phyloP scores from a whole-genome alignment of 2,329 filamentous ascomycete genomes.

The Cryphonectria nitschkei region DNA sequence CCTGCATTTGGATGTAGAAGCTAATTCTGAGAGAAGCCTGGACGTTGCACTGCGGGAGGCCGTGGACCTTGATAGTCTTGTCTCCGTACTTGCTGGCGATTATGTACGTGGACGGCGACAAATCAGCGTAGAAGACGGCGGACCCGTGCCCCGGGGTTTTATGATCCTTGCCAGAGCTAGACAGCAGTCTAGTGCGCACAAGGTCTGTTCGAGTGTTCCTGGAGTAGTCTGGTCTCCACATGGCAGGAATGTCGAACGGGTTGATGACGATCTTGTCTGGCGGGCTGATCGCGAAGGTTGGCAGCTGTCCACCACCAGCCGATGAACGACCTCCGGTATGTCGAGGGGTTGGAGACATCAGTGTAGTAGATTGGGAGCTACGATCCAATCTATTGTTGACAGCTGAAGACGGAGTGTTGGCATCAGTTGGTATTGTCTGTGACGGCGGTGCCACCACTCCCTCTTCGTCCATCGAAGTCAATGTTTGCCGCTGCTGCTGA shows the following conservation, averaged over 20 bases:
- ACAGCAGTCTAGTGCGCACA: constrained; percentile 31
- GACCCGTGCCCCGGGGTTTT: constrained; percentile 36
- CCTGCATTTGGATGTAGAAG: constrained; percentile 44
- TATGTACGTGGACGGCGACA: constrained; percentile 39
- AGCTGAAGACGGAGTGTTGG: neutral
- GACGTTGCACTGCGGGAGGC: constrained; percentile 33
- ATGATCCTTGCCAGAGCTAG: constrained; percentile 34
- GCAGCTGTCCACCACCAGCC: neutral
- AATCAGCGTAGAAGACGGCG: constrained; percentile 41
- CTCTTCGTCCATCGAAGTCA: constrained; percentile 14
- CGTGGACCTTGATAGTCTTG: constrained; percentile 37
- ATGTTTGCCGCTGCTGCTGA: constrained; percentile 5
- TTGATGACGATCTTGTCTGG: constrained; percentile 27
- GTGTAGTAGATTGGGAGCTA: neutral
- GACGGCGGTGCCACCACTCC: neutral
- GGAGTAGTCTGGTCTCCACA: neutral
- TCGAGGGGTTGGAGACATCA: too few species aligned
- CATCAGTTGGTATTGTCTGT: neutral
- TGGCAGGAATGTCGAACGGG: constrained; percentile 7
- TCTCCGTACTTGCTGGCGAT: constrained; percentile 42
- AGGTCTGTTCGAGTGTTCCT: neutral
- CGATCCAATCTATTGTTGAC: neutral
- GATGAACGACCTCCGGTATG: neutral
- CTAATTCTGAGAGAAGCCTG: constrained; percentile 41
- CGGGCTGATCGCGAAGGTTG: constrained; percentile 21